A percentile compares a stretch with the other conserved stretches of the same genome.
phyloP scores from a whole-genome alignment of 2,329 filamentous ascomycete genomes.

The Tolypocladium guangdongense region DNA sequence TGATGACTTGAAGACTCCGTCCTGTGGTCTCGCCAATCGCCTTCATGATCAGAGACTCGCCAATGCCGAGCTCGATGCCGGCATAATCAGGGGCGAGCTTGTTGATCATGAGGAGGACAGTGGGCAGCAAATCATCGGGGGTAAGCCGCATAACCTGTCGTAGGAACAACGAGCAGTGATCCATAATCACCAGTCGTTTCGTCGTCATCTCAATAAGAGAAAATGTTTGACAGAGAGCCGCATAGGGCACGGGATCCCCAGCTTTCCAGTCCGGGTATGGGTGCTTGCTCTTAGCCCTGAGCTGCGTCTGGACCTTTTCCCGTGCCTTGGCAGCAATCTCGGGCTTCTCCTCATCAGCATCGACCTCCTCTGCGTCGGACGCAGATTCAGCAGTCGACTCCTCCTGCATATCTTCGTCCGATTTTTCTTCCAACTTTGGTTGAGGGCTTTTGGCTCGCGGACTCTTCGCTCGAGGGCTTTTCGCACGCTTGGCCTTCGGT shows the following conservation, averaged over 20 bases:
- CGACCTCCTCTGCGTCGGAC: conserved; percentile 33
- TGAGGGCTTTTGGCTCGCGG: not conserved
- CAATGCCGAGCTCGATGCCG: conserved; percentile 95
- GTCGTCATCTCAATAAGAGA: conserved; percentile 91
- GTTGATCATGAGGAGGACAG: conserved; percentile 92
- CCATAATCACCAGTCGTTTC: conserved; percentile 78
- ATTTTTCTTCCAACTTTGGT: conserved; percentile 6
- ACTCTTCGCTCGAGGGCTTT: not conserved
- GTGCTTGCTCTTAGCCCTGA: conserved; percentile 60
- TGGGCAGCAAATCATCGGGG: conserved; percentile 76
- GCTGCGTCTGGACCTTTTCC: conserved; percentile 67
- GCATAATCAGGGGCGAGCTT: conserved; percentile 95
- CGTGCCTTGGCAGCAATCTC: conserved; percentile 63
- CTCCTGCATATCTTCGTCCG: conserved; percentile 3
- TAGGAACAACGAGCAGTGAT: conserved; percentile 82
- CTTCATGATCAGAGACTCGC: conserved; percentile 97
- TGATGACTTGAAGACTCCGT: conserved; percentile 78
- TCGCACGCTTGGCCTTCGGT: conserved; percentile 8
- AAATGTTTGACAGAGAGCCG: conserved; percentile 87
- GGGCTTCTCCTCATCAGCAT: conserved; percentile 54
- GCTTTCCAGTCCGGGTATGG: conserved; percentile 93
- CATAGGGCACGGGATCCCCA: conserved; percentile 84
- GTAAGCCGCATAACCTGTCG: conserved; percentile 90
- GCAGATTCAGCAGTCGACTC: conserved; percentile 18
- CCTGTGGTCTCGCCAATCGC: conserved; percentile 92